These are phyloP conservation scores for Xylariaceae sp. DNA, from an alignment of 2,329 filamentous ascomycete species.

Conservation along the genomic window DNA sequence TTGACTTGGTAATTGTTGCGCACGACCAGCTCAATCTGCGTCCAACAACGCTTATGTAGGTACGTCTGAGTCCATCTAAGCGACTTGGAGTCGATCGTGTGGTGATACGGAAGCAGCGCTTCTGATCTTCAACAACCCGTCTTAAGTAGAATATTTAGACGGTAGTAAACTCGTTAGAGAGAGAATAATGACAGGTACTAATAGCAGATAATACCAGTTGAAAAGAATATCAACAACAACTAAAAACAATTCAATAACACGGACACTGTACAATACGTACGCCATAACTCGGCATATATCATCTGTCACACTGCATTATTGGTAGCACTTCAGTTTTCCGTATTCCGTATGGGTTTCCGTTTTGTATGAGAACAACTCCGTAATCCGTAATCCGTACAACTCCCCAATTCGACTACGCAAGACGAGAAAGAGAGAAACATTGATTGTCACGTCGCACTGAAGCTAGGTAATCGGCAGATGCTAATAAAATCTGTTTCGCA, in stretches of 20 bases:
- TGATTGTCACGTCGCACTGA: slow-evolving; percentile 13
- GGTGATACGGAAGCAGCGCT: too few species aligned
- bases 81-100: background rate
- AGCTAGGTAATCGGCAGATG: slow-evolving; percentile 6
- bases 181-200: too few species aligned
- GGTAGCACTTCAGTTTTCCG: too few species aligned
- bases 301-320: slow-evolving; percentile 1
- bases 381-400: slow-evolving; percentile 2
- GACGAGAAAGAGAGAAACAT: slow-evolving; percentile 8
- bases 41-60: background rate
- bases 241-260: background rate
- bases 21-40: background rate
- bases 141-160: too few species aligned
- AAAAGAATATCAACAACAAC: background rate
- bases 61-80: background rate
- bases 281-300: background rate
- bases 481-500: slow-evolving; percentile 5
- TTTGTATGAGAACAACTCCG: too few species aligned
- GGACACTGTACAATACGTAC: slow-evolving; percentile 3
- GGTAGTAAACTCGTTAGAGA: too few species aligned
- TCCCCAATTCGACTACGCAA: slow-evolving; percentile 4
- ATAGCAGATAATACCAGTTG: too few species aligned
- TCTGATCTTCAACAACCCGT: too few species aligned
- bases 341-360: too few species aligned
- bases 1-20: background rate